Percentiles rank a stretch among this genome's conserved stretches.
phyloP scores from a whole-genome alignment of 2,329 filamentous ascomycete genomes.

The Emergomyces africanus region DNA sequence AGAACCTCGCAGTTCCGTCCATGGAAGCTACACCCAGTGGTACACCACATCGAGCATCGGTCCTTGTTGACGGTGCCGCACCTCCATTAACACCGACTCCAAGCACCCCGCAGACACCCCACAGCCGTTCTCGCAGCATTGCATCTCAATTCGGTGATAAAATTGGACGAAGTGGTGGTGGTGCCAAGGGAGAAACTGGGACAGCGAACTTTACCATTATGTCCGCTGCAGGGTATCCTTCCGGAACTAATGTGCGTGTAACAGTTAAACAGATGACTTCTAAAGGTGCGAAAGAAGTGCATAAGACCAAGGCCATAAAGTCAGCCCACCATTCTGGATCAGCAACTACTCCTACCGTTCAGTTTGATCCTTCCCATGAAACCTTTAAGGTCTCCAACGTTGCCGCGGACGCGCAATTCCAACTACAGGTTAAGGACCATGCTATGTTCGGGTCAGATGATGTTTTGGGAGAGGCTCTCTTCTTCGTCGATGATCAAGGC shows the following conservation, averaged over 20 bases:
- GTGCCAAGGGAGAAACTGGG: conserved; percentile 49
- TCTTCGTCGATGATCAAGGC: conserved; percentile 76
- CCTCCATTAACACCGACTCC: conserved; percentile 9
- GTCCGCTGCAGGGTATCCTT: conserved; percentile 64
- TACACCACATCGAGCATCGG: conserved; percentile 33
- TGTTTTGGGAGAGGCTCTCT: conserved; percentile 70
- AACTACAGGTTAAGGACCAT: conserved; percentile 73
- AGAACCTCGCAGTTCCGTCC: conserved; percentile 4
- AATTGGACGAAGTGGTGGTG: conserved; percentile 36
- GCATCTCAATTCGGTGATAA: conserved; percentile 37
- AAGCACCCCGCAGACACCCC: conserved; percentile 23
- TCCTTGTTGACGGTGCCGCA: conserved; percentile 17
- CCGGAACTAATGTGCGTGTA: conserved; percentile 66
- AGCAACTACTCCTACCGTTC: conserved; percentile 32
- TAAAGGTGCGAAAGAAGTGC: conserved; percentile 61
- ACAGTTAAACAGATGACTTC: conserved; percentile 52
- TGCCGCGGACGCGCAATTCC: conserved; percentile 72
- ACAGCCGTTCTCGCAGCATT: conserved; percentile 36
- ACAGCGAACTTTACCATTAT: conserved; percentile 70
- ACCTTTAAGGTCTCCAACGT: conserved; percentile 62
- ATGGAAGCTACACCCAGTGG: conserved; percentile 11
- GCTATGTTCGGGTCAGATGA: conserved; percentile 74
- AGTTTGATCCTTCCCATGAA: conserved; percentile 53
- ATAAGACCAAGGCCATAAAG: conserved; percentile 90
- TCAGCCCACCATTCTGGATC: conserved; percentile 30